These are phyloP conservation scores for Rhododendron molle DNA, from an alignment of 148 eudicot species.

Conservation along the genomic window DNA sequence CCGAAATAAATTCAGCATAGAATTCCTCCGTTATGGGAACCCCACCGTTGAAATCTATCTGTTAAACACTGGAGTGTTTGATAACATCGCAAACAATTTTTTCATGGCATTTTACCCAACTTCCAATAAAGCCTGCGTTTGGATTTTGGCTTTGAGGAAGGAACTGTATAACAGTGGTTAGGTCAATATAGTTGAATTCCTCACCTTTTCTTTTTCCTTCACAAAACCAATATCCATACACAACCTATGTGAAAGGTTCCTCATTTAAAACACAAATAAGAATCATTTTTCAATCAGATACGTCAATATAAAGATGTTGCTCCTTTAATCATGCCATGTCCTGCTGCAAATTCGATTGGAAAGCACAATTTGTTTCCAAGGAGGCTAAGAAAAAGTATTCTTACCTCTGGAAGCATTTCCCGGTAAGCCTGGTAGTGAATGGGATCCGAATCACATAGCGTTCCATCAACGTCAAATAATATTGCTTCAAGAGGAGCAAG, in stretches of 20 bases:
- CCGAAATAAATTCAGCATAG: slow-evolving; percentile 64
- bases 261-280: neutral
- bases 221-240: neutral
- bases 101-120: neutral
- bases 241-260: neutral
- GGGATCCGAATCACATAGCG: slow-evolving; percentile 91
- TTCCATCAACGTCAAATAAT: slow-evolving; percentile 86
- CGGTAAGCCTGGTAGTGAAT: slow-evolving; percentile 70
- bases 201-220: neutral
- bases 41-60: slow-evolving; percentile 87
- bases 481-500: slow-evolving; percentile 86
- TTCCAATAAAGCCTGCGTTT: neutral
- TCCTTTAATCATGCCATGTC: neutral
- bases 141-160: neutral
- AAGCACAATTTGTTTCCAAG: neutral
- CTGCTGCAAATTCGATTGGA: neutral
- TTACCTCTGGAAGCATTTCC: slow-evolving; percentile 83
- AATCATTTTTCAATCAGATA: neutral
- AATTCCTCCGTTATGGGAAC: slow-evolving; percentile 72
- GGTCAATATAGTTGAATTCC: neutral
- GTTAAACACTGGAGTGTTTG: slow-evolving; percentile 13
- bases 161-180: neutral
- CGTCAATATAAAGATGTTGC: neutral
- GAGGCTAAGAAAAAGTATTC: neutral
- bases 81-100: neutral